Percentiles rank a stretch among this genome's conserved stretches.
These are phyloP conservation scores for Sphagnurus paluster DNA, from an alignment of 1,284 basidiomycete genomes.

Conservation along the genomic window DNA sequence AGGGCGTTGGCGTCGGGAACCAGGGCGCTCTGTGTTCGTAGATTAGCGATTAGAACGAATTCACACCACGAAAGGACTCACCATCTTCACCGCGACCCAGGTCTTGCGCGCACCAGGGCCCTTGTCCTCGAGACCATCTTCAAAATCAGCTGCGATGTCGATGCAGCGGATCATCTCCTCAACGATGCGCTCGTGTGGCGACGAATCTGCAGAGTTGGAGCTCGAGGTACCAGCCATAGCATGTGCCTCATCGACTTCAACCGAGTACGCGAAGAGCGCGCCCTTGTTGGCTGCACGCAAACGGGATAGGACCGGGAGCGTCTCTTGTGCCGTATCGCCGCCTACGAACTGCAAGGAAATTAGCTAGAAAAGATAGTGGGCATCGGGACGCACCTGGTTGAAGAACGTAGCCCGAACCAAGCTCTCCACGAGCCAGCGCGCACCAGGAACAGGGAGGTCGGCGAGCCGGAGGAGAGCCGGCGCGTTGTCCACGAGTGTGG, in stretches of 20 bases:
- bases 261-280: slow-evolving; percentile 81
- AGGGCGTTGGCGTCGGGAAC: slow-evolving; percentile 57
- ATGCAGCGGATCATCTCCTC: slow-evolving; percentile 74
- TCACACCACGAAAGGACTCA: no score
- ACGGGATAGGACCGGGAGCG: slow-evolving; percentile 61
- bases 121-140: slow-evolving; percentile 46
- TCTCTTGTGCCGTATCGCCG: slow-evolving; percentile 76
- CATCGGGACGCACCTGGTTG: slow-evolving; percentile 53
- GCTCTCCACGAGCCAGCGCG: slow-evolving; percentile 67
- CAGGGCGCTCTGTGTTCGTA: slow-evolving; percentile 53
- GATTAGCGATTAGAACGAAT: background rate
- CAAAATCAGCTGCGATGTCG: slow-evolving; percentile 79
- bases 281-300: slow-evolving; percentile 74
- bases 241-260: slow-evolving; percentile 74
- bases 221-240: slow-evolving; percentile 34
- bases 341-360: slow-evolving; percentile 72
- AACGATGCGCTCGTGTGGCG: slow-evolving; percentile 60
- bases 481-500: slow-evolving; percentile 75
- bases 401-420: slow-evolving; percentile 87
- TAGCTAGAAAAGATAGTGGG: no score
- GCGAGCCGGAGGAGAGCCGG: slow-evolving; percentile 70
- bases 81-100: slow-evolving; percentile 81
- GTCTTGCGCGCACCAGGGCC: slow-evolving; percentile 52
- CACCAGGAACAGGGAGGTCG: slow-evolving; percentile 72
- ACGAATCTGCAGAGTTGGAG: slow-evolving; percentile 20